Base-by-base conservation (phyloP, 2,329 filamentous ascomycete genomes). In the Alternaria incomplexa region DNA sequence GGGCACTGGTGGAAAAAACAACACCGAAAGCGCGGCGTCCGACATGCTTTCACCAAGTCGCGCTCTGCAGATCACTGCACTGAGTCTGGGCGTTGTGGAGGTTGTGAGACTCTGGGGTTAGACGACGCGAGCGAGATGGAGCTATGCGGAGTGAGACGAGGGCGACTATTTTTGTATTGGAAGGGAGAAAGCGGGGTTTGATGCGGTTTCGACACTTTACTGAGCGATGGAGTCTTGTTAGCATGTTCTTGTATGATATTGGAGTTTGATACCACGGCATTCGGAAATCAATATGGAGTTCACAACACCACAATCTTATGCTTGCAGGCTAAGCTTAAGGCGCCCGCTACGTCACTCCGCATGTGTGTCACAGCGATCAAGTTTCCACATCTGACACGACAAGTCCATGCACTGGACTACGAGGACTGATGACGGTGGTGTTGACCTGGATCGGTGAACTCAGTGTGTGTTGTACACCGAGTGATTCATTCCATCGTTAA, bases 31-130 rank as follows among this genome's bases (percentile, higher is more conserved):
- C 54, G 71, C 73, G 13, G 73, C 73, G 4, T 58, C 73, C 7
- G 63, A 58, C 8, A 60, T 63, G 11, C 23, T 74, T 3, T 58
- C 65, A 5, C 67, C 74, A 15, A 77, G 61, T 58, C 69, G 60
- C 28, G 57, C 62, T 3, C 61, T 79, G 12, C 65, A 77, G 46
- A 58, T 74, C 4, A 69, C 69, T 51, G 73, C 71, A 3, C 26
- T 78, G 22, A 67, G 75, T 1, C 52, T 78, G 6, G 75, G 76
- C 2, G 64, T 74, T 40, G 57, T 72, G 13, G 71, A 74, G 48
- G 46, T 70, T 46, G 65, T 68, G 3, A 62, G 67, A 36, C 50
- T 75, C 30, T 75, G 73, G 73, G 62, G 55, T 23, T 75, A 63
- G 53, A 28, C 23, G n/a, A 15, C 43, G 26, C 10, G 6, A 17